These are phyloP conservation scores for Alternaria sp. DNA, from an alignment of 2,329 filamentous ascomycete species.

Conservation along the genomic window DNA sequence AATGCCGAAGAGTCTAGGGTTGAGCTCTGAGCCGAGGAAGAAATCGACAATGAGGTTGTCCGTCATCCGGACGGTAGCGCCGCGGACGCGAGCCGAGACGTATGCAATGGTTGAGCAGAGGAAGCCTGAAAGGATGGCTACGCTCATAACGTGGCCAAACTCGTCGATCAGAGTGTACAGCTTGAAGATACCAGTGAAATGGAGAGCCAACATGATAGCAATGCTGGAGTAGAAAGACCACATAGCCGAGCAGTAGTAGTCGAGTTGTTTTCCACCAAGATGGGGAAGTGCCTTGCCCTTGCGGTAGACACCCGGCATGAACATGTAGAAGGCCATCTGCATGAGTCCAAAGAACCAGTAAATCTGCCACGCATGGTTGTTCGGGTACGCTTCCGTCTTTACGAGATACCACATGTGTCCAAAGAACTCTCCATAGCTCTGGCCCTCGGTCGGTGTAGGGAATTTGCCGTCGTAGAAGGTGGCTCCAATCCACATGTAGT, in stretches of 20 bases:
- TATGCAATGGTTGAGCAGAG: constrained; percentile 85
- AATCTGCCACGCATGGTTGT: constrained; percentile 82
- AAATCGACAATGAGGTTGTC: constrained; percentile 83
- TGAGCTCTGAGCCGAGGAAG: constrained; percentile 89
- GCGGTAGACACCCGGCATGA: constrained; percentile 84
- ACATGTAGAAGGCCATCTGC: constrained; percentile 82
- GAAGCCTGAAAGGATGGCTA: constrained; percentile 91
- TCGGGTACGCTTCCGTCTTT: constrained; percentile 86
- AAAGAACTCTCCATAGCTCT: constrained; percentile 76
- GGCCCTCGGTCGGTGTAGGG: constrained; percentile 70
- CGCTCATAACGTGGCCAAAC: constrained; percentile 90
- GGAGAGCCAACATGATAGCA: constrained; percentile 71
- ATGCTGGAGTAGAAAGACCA: constrained; percentile 89
- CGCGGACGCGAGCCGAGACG: constrained; percentile 80
- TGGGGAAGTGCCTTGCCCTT: constrained; percentile 89
- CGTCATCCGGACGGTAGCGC: constrained; percentile 91
- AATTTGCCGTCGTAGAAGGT: constrained; percentile 89
- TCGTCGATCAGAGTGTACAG: constrained; percentile 93
- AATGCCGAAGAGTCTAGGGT: constrained; percentile 83
- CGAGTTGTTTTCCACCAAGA: constrained; percentile 81
- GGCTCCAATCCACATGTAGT: constrained; percentile 98
- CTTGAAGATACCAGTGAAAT: constrained; percentile 84
- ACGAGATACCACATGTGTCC: constrained; percentile 74
- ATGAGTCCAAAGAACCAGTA: constrained; percentile 95
- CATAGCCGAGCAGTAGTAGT: constrained; percentile 93